phyloP scores from a whole-genome alignment of 345 rosid species.

The Citrus cavaleriei region DNA sequence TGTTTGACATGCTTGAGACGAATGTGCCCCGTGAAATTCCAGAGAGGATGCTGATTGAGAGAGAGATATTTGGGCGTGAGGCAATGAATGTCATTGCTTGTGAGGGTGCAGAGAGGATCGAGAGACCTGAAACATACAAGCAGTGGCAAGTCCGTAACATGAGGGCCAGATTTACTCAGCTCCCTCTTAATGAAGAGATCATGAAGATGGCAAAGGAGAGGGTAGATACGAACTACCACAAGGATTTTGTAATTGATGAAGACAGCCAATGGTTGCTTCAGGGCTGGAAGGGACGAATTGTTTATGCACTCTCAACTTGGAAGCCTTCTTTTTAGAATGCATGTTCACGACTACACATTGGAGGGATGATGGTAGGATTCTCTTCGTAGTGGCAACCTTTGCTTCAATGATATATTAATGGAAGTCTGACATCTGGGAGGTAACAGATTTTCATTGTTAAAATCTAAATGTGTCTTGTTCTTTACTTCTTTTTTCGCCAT shows the following conservation, averaged over 20 bases:
- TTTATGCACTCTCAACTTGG: slow-evolving; percentile 47
- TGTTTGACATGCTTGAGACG: slow-evolving; percentile 48
- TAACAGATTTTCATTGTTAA: neutral
- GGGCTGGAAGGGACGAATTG: slow-evolving; percentile 59
- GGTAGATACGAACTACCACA: slow-evolving; percentile 35
- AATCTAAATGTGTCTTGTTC: neutral
- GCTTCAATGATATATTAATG: neutral
- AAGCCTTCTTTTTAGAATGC: slow-evolving; percentile 21
- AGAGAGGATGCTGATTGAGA: slow-evolving; percentile 48
- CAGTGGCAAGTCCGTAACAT: slow-evolving; percentile 42
- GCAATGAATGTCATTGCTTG: slow-evolving; percentile 53
- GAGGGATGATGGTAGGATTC: slow-evolving; percentile 7
- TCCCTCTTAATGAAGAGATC: slow-evolving; percentile 40
- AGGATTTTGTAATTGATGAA: slow-evolving; percentile 44
- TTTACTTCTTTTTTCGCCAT: neutral
- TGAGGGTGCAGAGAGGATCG: slow-evolving; percentile 53
- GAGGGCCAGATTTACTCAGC: slow-evolving; percentile 45
- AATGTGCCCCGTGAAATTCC: slow-evolving; percentile 42
- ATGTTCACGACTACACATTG: neutral
- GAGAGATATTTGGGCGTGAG: slow-evolving; percentile 38
- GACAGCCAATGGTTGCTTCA: slow-evolving; percentile 48
- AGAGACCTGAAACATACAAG: slow-evolving; percentile 57
- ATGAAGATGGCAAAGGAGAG: slow-evolving; percentile 31
- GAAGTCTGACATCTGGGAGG: slow-evolving; percentile 12
- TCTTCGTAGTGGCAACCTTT: neutral